A percentile compares a stretch with the other conserved stretches of the same genome.
These are phyloP conservation scores for Berberis vulgaris DNA, from an alignment of 164 flowering plant species.

Conservation along the genomic window DNA sequence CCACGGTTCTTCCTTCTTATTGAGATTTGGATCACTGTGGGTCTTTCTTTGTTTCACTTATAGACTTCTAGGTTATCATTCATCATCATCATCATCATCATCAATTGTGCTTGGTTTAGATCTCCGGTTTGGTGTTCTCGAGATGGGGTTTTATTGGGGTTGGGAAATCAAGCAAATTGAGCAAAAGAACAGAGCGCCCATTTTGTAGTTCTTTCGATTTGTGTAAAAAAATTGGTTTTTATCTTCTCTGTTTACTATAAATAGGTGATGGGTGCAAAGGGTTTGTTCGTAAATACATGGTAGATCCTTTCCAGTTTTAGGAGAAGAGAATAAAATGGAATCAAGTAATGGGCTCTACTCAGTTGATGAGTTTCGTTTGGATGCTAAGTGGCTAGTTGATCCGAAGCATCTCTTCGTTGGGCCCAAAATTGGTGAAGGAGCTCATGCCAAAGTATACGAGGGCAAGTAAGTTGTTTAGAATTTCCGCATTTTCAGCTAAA, in stretches of 20 bases:
- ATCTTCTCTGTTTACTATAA: conserved; percentile 14
- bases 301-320: conserved; percentile 9
- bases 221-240: not conserved
- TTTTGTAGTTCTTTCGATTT: too few species aligned
- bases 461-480: conserved; percentile 72
- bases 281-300: conserved; percentile 11
- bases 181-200: too few species aligned
- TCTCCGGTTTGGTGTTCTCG: conserved; percentile 12
- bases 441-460: conserved; percentile 95
- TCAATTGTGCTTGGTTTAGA: conserved; percentile 6
- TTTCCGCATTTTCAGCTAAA: not conserved
- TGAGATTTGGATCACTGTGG: conserved; percentile 5
- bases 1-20: not conserved
- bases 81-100: not conserved
- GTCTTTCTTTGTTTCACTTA: conserved; percentile 10
- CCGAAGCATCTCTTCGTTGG: conserved; percentile 89
- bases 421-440: conserved; percentile 92
- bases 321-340: conserved; percentile 21
- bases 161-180: not conserved
- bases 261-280: conserved; percentile 7
- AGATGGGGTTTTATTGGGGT: conserved; percentile 20
- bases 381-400: conserved; percentile 78
- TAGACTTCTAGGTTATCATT: not conserved
- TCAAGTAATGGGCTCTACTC: conserved; percentile 35
- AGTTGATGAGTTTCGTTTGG: conserved; percentile 37